Base-by-base conservation (phyloP, 192 early-diverging fungal species). In the Phycomyces blakesleeanus region DNA sequence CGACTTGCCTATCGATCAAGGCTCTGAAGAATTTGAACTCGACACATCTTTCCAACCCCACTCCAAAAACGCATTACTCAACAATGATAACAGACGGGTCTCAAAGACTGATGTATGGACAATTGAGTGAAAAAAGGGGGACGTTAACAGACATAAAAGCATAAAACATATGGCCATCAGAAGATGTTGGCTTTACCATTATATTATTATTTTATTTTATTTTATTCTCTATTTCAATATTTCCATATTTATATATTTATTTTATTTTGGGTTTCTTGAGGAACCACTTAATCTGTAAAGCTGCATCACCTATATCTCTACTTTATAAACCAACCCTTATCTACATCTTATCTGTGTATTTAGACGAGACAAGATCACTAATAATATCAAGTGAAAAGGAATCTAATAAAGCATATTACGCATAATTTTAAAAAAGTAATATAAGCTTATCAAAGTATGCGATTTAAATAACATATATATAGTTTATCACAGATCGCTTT, bases 71-170 rank as follows among this genome's bases (percentile, higher is more conserved):
- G 56, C 52, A 9, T 24, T 61, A 6, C 29, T 68, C 14, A 58
- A 68, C 11, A 26, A 21, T 7, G 8, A 50, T 9, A 12, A 0
- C 9, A 42, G 49, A n/a, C 53, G 26, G 6, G 12, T 55, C 14
- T 16, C 26, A 21, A 47, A 26, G 42, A 20, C 34, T 44, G 41
- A 59, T 22, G 52, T 59, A 55, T 69, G 68, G 68, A 62, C 68
- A 2, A 69, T 69, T 47, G 68, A 69, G 63, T 69, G 58, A 49
- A 22, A 22, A 12, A 11, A 18, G 26, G 24, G 21, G 8, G 11
- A 0, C 6, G 0, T 25, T 15, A 41, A 12, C 11, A 58, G 2
- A n/a, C n/a, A n/a, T n/a, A n/a, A n/a, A n/a, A n/a, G n/a, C n/a
- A n/a, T n/a, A 24, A 7, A 8, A 40, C 24, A 24, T 21, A 26